phyloP scores from a whole-genome alignment of 2,329 filamentous ascomycete genomes.

The Colletotrichum eleusines region DNA sequence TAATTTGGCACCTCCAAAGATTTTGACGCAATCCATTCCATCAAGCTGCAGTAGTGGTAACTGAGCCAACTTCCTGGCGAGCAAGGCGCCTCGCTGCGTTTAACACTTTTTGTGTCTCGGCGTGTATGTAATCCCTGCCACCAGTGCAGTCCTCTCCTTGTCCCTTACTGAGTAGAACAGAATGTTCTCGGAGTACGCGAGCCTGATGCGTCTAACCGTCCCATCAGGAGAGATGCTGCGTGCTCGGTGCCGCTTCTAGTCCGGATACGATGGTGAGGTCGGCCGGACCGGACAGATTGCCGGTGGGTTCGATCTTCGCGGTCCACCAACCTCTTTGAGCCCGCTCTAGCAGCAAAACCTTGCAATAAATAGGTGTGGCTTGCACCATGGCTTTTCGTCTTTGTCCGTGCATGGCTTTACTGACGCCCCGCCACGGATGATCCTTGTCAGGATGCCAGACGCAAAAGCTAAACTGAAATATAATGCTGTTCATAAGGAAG shows the following conservation, averaged over 20 bases:
- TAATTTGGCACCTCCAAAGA: not conserved
- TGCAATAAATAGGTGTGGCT: constrained; percentile 31
- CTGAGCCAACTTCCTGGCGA: not conserved
- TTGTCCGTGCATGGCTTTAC: constrained; percentile 34
- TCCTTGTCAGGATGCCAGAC: constrained; percentile 27
- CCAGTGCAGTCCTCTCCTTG: no score
- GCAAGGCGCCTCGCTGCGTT: not conserved
- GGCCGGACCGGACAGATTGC: constrained; percentile 7
- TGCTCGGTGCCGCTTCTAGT: not conserved
- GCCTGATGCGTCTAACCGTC: not conserved
- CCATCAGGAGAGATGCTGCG: not conserved
- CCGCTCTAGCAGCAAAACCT: not conserved
- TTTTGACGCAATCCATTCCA: constrained; percentile 25
- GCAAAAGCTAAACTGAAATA: constrained; percentile 18
- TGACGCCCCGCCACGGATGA: constrained; percentile 9
- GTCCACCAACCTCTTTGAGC: constrained; percentile 1
- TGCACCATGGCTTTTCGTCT: constrained; percentile 35
- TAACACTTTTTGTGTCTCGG: not conserved
- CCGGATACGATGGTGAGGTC: constrained; percentile 16
- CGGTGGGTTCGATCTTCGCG: not conserved
- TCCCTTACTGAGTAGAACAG: not conserved
- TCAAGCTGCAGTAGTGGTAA: constrained; percentile 1
- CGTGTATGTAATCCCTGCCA: no score
- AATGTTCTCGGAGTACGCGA: not conserved
- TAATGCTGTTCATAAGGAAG: constrained; percentile 8